A percentile compares a stretch with the other conserved stretches of the same genome.
phyloP scores from a whole-genome alignment of 1,139 yeast species.

The Pichia sp. region DNA sequence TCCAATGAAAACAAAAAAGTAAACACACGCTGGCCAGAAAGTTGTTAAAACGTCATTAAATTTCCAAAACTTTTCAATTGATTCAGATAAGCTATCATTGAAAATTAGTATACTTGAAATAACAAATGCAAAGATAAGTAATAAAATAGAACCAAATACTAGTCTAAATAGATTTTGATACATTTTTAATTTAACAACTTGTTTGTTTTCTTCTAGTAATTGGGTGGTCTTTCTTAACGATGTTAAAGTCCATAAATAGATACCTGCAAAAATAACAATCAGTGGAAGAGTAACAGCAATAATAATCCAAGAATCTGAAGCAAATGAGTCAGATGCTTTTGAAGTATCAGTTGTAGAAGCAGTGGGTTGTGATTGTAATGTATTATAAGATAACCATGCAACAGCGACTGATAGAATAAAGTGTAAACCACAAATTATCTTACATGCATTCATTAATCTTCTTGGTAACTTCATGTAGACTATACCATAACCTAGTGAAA shows the following conservation, averaged over 20 bases:
- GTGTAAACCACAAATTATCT: conserved; percentile 67
- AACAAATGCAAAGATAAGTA: conserved; percentile 59
- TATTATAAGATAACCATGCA: conserved; percentile 60
- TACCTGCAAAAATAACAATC: conserved; percentile 59
- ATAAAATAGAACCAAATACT: conserved; percentile 58
- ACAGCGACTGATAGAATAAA: conserved; percentile 63
- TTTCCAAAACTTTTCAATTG: conserved; percentile 88
- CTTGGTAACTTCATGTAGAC: conserved; percentile 79
- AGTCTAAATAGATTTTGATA: conserved; percentile 73
- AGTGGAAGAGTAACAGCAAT: conserved; percentile 58
- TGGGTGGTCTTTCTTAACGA: conserved; percentile 72
- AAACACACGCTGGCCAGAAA: conserved; percentile 92
- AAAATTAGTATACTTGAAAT: conserved; percentile 66
- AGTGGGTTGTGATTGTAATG: conserved; percentile 28
- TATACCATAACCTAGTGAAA: conserved; percentile 90
- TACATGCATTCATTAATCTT: conserved; percentile 71
- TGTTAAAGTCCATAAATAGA: conserved; percentile 69
- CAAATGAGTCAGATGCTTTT: conserved; percentile 26
- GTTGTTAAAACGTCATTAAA: conserved; percentile 82
- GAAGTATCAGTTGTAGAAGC: conserved; percentile 28
- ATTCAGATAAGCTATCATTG: conserved; percentile 67
- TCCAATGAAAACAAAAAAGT: conserved; percentile 75
- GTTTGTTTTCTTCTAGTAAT: conserved; percentile 75
- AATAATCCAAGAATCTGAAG: conserved; percentile 35
- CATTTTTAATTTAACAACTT: conserved; percentile 82